Evolutionary conservation across 306 rosid species (phyloP), one percentile per base, ranked within the genome.

Genomic region (Lotus japonicus): DNA sequence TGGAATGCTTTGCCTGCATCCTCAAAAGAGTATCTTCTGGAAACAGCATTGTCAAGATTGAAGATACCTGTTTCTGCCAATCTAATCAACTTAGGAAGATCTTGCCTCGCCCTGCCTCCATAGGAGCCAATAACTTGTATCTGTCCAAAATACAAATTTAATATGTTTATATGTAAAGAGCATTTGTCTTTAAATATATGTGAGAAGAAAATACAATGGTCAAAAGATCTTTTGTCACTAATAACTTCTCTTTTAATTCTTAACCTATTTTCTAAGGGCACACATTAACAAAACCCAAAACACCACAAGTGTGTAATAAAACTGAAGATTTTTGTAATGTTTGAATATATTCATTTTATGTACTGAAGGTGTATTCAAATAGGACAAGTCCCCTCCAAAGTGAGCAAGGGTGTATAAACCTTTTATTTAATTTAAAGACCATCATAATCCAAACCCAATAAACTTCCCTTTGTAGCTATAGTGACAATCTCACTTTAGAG

Each of bases 81-180:
- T 81, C 82, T 86, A 11, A 90, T 84, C 77, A 94, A 14, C 82
- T 90, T 90, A 0, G 99, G 99, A 68, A 94, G 99, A 82, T 94
- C 99, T 81, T 94, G 92, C 85, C 99, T 90, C 4, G 97, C 99
- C 72, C 99, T 88, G 39, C 86, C 98, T 85, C 97, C 98, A 65
- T 90, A 90, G 0, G 97, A 90, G 4, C 97, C 98, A 70, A 92
- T 86, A 33, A 92, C 77, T 87, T 92, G 77, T 76, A 92, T 82
- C 98, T 92, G 84, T 57, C 74, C 82, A 45, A 50, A 31, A 51
- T 14, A 56, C 26, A 16, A 19, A 23, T 31, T 58, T 23, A 73
- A 74, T 28, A 76, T 48, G 48, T 14, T 59, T 52, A 60, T 35
- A 53, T 35, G 19, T 18, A 45, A 15, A 57, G n/a, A 17, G 15